These are phyloP conservation scores for Adansonia grandidieri DNA, from an alignment of 441 rosid genomes.

Conservation along the genomic window DNA sequence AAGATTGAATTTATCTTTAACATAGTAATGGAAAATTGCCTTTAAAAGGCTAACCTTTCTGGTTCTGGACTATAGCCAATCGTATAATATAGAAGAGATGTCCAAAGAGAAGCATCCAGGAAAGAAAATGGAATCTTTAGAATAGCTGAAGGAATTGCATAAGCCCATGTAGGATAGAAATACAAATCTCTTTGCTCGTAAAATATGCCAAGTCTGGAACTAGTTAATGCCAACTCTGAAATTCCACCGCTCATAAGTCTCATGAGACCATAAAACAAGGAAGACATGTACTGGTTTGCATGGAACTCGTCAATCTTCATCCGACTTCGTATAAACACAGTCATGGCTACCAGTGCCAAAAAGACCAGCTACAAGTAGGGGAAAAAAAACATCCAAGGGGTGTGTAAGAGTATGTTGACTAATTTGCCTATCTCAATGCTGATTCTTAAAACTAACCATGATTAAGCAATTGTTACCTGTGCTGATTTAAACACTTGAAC, in stretches of 20 bases:
- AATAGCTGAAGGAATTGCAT: slow-evolving; percentile 50
- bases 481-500: slow-evolving; percentile 47
- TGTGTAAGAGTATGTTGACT: background rate
- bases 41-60: background rate
- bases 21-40: background rate
- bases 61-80: background rate
- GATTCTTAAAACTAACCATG: background rate
- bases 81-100: background rate
- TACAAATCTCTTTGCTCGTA: slow-evolving; percentile 54
- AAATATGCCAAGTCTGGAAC: slow-evolving; percentile 49
- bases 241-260: slow-evolving; percentile 56
- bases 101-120: background rate
- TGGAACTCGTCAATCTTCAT: slow-evolving; percentile 39
- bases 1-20: background rate
- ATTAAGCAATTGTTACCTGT: slow-evolving; percentile 38
- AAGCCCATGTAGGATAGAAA: slow-evolving; percentile 68
- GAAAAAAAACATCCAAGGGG: background rate
- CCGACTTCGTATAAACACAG: slow-evolving; percentile 47
- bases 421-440: background rate
- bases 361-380: slow-evolving; percentile 49
- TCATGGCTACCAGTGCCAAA: slow-evolving; percentile 51
- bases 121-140: slow-evolving; percentile 53
- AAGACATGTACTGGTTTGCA: slow-evolving; percentile 55
- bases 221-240: slow-evolving; percentile 51
- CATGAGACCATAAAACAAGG: slow-evolving; percentile 47